These are phyloP conservation scores for Quercus parvula DNA, from an alignment of 306 rosid species.

Conservation along the genomic window DNA sequence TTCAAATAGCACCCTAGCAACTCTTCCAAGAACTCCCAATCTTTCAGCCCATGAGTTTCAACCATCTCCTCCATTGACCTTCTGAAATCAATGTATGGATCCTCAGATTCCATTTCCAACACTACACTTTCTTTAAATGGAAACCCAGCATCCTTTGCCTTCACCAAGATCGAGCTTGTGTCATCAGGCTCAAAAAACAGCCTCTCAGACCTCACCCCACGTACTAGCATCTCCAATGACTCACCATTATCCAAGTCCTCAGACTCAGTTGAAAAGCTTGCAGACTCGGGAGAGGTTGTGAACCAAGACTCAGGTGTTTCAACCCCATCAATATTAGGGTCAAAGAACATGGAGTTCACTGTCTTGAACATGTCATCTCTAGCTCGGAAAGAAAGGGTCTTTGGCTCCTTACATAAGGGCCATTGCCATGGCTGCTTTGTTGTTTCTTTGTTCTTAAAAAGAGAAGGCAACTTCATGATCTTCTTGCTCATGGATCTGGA, in stretches of 20 bases:
- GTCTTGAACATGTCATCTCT: conserved; percentile 50
- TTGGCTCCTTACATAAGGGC: conserved; percentile 49
- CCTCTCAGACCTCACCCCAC: conserved; percentile 66
- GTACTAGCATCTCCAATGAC: conserved; percentile 52
- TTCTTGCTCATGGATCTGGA: conserved; percentile 51
- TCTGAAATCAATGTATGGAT: conserved; percentile 64
- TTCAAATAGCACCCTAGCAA: conserved; percentile 64
- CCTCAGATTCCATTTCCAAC: conserved; percentile 65
- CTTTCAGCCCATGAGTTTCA: conserved; percentile 56
- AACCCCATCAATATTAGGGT: conserved; percentile 22
- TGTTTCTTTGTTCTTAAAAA: conserved; percentile 40
- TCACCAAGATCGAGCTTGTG: conserved; percentile 53
- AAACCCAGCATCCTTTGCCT: conserved; percentile 27
- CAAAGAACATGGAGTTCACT: conserved; percentile 61
- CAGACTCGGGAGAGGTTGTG: conserved; percentile 58
- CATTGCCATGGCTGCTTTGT: conserved; percentile 45
- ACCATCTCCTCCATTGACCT: conserved; percentile 94
- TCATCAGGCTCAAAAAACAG: conserved; percentile 68
- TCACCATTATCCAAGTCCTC: conserved; percentile 40
- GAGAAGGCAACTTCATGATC: conserved; percentile 33
- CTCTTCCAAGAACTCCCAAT: conserved; percentile 76
- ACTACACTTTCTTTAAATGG: conserved; percentile 59
- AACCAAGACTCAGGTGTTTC: conserved; percentile 72
- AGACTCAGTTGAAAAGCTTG: conserved; percentile 58
- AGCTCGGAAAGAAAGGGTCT: conserved; percentile 59